Evolutionary conservation across 2,329 filamentous ascomycete species (phyloP), one percentile per base, ranked within the genome.

Genomic region (Colletotrichum costaricense): DNA sequence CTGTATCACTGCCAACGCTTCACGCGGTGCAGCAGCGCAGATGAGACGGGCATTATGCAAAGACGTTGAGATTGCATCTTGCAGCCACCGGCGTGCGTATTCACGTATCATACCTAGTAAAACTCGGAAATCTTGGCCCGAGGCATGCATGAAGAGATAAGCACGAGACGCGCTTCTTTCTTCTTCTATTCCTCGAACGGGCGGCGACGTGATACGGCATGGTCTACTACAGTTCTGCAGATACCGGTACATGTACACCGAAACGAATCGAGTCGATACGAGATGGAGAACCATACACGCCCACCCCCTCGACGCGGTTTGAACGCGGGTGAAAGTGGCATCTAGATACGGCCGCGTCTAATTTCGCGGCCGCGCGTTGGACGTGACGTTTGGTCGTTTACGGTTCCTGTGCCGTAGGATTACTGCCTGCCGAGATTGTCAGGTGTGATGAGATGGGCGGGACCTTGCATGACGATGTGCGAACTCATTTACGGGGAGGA

Each of bases 381-480:
- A 42, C 38, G 16, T 42, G 38, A 42, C 16, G 16, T 11, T 49
- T 49, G 42, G 19, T n/a, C 8, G 19, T n/a, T 49, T 49, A 35
- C 42, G 30, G 30, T 33, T 42, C 6, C 38, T 42, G 38, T 42
- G 38, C 38, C 38, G 38, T 3, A 4, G 5, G 38, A 42, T 3
- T 19, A 42, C 16, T 42, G 38, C 28, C 35, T 22, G n/a, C 54
- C 54, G 71, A 73, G 71, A 73, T 58, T 73, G 57, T 73, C 67
- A 65, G 54, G 33, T 73, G 71, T 60, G 71, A 73, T 62, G 22
- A 66, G 60, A 70, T 64, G 14, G 26, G 22, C 54, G 22, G 54
- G 54, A 28, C 22, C 22, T 24, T 24, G 22, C 26, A 56, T 26
- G 57, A 26, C 33, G 16, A 42, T 14, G 35, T 16, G 7, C 38